Conservation (phyloP, 495 filamentous ascomycete species). For the Friedmanniomyces endolithicus region DNA sequence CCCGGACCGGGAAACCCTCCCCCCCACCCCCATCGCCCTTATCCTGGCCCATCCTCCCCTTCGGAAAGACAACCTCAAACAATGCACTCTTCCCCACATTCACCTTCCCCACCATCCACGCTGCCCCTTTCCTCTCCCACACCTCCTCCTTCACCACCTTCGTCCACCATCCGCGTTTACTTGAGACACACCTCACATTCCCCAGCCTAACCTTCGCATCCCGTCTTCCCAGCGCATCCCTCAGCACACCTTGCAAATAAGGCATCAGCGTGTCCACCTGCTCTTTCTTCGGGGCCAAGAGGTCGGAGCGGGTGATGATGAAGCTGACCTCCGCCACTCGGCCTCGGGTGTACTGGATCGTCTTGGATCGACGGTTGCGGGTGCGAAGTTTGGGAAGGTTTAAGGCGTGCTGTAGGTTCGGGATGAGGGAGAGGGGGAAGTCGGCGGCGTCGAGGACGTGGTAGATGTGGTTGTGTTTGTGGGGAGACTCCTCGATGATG, state of each 20-base stretch:
- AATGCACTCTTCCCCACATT: constrained; percentile 96
- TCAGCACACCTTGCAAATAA: constrained; percentile 59
- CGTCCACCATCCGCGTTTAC: constrained; percentile 79
- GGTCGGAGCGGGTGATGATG: constrained; percentile 77
- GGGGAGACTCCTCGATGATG: constrained; percentile 73
- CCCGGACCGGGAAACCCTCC: not conserved
- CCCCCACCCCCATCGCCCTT: not conserved
- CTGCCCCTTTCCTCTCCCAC: constrained; percentile 62
- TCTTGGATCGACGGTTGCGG: constrained; percentile 58
- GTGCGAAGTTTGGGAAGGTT: constrained; percentile 54
- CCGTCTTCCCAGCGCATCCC: constrained; percentile 51
- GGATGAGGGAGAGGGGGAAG: constrained; percentile 82
- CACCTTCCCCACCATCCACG: constrained; percentile 97
- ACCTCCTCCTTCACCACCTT: constrained; percentile 74
- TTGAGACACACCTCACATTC: constrained; percentile 72
- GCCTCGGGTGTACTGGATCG: constrained; percentile 47
- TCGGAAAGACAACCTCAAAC: constrained; percentile 73
- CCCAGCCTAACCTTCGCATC: constrained; percentile 58
- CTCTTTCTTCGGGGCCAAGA: constrained; percentile 66
- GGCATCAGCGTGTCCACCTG: constrained; percentile 76
- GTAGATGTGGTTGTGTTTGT: constrained; percentile 85
- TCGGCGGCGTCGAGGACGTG: constrained; percentile 97
- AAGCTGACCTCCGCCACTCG: constrained; percentile 64
- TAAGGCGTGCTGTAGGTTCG: constrained; percentile 48
- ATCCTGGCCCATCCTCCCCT: constrained; percentile 36